These are phyloP conservation scores for Colletotrichum navitas DNA, from an alignment of 2,329 filamentous ascomycete species.

Conservation along the genomic window DNA sequence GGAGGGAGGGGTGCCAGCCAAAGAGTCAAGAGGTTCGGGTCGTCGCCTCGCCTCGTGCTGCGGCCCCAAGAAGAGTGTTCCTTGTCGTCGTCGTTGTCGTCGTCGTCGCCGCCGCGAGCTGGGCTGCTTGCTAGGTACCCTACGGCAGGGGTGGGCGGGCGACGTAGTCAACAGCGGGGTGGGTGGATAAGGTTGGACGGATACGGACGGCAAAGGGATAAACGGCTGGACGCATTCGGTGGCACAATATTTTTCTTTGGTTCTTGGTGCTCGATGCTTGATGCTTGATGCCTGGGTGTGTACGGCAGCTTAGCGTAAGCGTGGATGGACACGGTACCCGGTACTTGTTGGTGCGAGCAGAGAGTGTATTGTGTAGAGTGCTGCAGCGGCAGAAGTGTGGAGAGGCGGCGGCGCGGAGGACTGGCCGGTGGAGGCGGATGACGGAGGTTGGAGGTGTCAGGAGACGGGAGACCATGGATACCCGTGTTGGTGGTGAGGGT, in stretches of 20 bases:
- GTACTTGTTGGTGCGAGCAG: background rate
- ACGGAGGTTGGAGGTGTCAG: conserved; percentile 30
- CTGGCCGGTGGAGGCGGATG: conserved; percentile 18
- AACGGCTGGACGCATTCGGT: conserved; percentile 36
- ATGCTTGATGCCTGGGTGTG: conserved; percentile 22
- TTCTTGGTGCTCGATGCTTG: conserved; percentile 9
- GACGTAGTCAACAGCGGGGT: background rate
- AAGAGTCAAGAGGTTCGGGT: conserved; percentile 8
- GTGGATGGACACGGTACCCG: no score
- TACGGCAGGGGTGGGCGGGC: conserved; percentile 29
- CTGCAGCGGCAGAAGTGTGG: background rate
- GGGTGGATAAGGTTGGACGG: conserved; percentile 26
- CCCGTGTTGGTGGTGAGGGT: conserved; percentile 17
- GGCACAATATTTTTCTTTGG: conserved; percentile 21
- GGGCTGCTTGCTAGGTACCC: conserved; percentile 19
- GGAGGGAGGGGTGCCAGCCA: background rate
- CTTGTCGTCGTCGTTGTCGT: conserved; percentile 15
- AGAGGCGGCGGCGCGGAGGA: conserved; percentile 5
- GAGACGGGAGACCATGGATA: conserved; percentile 23
- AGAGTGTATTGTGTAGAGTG: background rate
- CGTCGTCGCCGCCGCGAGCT: conserved; percentile 10
- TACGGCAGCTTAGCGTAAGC: background rate
- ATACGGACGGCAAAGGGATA: conserved; percentile 31
- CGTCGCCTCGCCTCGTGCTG: conserved; percentile 9
- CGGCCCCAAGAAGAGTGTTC: conserved; percentile 1